Conservation (phyloP, 768 basidiomycete species). For the Peribolospora kevripleyi region DNA sequence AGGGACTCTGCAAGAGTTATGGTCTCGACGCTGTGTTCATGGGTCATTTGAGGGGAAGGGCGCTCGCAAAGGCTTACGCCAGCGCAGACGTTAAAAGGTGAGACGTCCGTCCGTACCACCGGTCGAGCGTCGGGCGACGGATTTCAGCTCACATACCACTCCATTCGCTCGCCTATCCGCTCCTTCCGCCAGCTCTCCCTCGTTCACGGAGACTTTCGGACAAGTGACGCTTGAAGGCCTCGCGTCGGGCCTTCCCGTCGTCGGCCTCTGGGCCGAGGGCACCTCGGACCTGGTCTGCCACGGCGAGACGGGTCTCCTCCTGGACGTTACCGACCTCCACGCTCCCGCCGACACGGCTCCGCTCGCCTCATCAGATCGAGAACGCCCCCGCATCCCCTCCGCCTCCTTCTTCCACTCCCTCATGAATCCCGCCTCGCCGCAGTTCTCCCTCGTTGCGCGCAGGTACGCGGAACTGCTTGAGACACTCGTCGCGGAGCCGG, state of each 20-base stretch:
- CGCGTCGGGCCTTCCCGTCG: conserved; percentile 25
- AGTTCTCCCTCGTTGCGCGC: conserved; percentile 4
- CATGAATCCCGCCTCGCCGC: background rate
- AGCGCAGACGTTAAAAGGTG: conserved; percentile 19
- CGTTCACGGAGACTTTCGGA: conserved; percentile 19
- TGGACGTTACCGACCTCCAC: conserved; percentile 7
- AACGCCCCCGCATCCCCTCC: background rate
- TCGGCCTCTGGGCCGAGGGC: conserved; percentile 25
- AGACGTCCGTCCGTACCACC: conserved; percentile 18
- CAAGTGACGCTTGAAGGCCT: conserved; percentile 27
- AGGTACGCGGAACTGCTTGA: conserved; percentile 5
- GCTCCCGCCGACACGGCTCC: background rate
- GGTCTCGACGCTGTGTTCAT: conserved; percentile 21
- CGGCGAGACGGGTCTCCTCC: conserved; percentile 8
- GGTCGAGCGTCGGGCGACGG: conserved; percentile 20
- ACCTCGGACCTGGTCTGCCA: conserved; percentile 16
- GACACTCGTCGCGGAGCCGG: background rate
- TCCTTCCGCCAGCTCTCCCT: background rate
- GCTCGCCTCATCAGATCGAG: background rate
- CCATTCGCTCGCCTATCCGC: too few relatives aligned
- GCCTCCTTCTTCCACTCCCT: conserved; percentile 5
- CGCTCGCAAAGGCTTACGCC: conserved; percentile 23
- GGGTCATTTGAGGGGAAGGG: conserved; percentile 21
- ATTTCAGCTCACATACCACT: background rate
- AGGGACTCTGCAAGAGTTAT: conserved; percentile 16